Evolutionary conservation across 2,329 filamentous ascomycete species (phyloP), one percentile per base, ranked within the genome.

Genomic region (Hymenoscyphus albidus): DNA sequence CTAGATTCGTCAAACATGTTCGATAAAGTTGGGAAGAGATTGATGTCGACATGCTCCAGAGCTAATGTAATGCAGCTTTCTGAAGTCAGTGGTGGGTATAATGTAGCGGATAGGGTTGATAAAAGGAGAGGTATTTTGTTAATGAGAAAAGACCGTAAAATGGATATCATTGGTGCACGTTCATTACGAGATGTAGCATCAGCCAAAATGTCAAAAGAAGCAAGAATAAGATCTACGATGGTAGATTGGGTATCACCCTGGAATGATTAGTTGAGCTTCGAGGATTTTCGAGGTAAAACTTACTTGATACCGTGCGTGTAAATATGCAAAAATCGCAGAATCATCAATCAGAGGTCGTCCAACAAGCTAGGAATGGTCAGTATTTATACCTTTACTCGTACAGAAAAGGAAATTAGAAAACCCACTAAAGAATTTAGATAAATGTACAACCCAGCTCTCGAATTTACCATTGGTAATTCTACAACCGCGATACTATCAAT

Each of bases 151-250:
- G 93, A 96, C 42, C 92, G 89, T 61, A 97, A 82, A 18, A 94
- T 78, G 65, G 93, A 88, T 63, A 91, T 83, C 0, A 82, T 83
- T 61, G 85, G 81, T 18, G 77, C 76, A 9, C 84, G 79, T 71
- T 89, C 85, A 57, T 81, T 84, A 44, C 90, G 86, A 70, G 95
- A 91, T 68, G 94, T 90, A 5, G 90, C 90, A 72, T 96, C 96
- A 42, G 93, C 91, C 16, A 99, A 81, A 5, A 96, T 84, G 71
- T 98, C 93, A 73, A 99, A 98, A 0, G 93, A 88, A 1, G 93
- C 92, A 10, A 94, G 84, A 54, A 98, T 90, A 1, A 98, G 81
- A 71, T 97, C 93, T 62, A 92, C 86, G 0, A 91, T 87, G 56
- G 92, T 87, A 13, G 85, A 83, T 76, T 94, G 90, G 54, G 90